Evolutionary conservation across 345 rosid genomes (phyloP), one percentile per base, ranked within the genome.

Genomic region (Acer campestre): DNA sequence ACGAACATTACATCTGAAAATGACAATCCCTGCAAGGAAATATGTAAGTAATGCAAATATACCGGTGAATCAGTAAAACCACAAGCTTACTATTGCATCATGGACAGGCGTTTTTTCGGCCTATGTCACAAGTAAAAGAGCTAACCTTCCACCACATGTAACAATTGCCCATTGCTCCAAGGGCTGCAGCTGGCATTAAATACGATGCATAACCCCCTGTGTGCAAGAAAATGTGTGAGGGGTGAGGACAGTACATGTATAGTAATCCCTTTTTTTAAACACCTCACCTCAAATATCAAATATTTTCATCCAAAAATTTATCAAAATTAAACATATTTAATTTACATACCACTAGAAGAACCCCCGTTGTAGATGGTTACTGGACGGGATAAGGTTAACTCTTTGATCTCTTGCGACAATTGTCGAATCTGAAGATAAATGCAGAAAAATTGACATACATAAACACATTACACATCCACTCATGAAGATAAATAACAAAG

Each of bases 371-470:
- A 89, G 79, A 95, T 88, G 76, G 99, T 92, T 78, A 93, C 87
- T 1, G 93, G 96, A 82, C 79, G 80, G 78, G 94, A 83, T 78
- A 87, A 18, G 44, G 89, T 70, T 80, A 95, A 80, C 77, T 95
- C 96, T 85, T 92, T 95, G 78, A 95, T 93, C 91, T 95, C 99
- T 76, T 89, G 91, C 48, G 97, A 95, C 87, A 93, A 82, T 77
- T 90, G 89, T 14, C 88, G 89, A 81, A 95, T 92, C 98, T 95
- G 70, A 66, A 76, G 67, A 49, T 17, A 81, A 56, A 66, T 22
- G 14, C 67, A 70, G 59, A 68, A 56, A 35, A 46, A 68, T 58
- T 55, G 51, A 31, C 42, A 83, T 63, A n/a, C 2, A 65, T 64
- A 55, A 61, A 71, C 49, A 61, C 48, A n/a, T n/a, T n/a, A n/a